Conservation (phyloP, 768 basidiomycete species). For the Sarcodon sp. region DNA sequence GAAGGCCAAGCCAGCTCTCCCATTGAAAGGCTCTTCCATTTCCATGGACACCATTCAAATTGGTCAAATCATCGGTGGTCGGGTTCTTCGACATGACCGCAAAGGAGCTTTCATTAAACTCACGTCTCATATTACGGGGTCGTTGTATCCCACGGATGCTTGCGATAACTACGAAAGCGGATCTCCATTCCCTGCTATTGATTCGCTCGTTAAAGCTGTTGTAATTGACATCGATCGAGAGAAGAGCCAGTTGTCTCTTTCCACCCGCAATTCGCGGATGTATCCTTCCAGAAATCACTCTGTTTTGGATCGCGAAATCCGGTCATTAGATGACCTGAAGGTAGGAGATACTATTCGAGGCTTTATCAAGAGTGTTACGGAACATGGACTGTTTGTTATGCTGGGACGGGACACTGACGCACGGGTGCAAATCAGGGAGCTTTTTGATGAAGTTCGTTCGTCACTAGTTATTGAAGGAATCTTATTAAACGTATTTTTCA, state of each 20-base stretch:
- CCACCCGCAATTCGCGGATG: constrained; percentile 65
- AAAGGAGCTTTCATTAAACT: constrained; percentile 73
- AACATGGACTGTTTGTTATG: constrained; percentile 83
- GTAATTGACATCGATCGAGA: constrained; percentile 59
- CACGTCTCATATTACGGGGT: constrained; percentile 54
- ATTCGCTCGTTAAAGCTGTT: constrained; percentile 54
- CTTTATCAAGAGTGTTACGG: constrained; percentile 78
- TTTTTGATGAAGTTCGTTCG: constrained; percentile 66
- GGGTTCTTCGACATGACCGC: constrained; percentile 62
- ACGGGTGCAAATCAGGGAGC: constrained; percentile 85
- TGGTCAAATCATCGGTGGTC: constrained; percentile 71
- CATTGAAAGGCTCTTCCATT: constrained; percentile 32
- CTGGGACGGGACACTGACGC: constrained; percentile 79
- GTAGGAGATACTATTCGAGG: constrained; percentile 73
- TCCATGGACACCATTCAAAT: constrained; percentile 53
- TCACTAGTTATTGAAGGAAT: not conserved
- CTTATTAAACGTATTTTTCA: constrained; percentile 16
- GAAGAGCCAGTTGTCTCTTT: constrained; percentile 63
- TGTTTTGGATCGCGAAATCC: constrained; percentile 60
- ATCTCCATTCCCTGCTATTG: constrained; percentile 42
- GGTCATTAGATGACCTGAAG: constrained; percentile 44
- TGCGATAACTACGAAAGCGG: constrained; percentile 66
- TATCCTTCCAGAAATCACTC: constrained; percentile 32
- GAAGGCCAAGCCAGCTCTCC: constrained; percentile 34
- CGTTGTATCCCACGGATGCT: constrained; percentile 71